Base-by-base conservation (phyloP, 2,329 filamentous ascomycete genomes). In the Thelonectria discophora region DNA sequence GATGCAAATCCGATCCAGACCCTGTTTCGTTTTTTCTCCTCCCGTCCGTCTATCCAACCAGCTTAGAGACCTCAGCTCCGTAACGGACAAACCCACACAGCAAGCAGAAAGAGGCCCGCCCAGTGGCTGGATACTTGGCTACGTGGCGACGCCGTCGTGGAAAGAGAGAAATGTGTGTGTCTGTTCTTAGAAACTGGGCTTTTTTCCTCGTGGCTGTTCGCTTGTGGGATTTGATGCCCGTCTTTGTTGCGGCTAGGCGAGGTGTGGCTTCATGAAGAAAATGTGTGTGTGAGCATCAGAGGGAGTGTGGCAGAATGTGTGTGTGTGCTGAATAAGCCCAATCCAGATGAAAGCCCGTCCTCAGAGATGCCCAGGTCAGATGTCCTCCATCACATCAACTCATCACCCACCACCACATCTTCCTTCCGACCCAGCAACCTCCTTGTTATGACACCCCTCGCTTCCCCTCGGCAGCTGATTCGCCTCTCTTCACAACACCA, bases 391-490 rank as follows among this genome's bases (percentile, higher is more conserved):
- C 6, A 5, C 45, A 47, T 47, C 45, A 47, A n/a, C n/a, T n/a
- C 45, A 47, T 17, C 45, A 30, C 7, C n/a, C 45, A 30, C 7
- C n/a, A 27, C 43, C 27, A 11, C 20, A 2, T 20, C 11, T 8
- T 15, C 34, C 45, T 27, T 30, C 20, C 43, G 11, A 24, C 8
- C 20, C 24, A 27, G 21, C 46, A 24, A 12, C 17, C 30, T 12
- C 2, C 30, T 24, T 27, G 21, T 42, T 39, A 12, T 37, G 24
- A 30, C 51, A 30, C 51, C 27, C 9, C 15, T 32, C 30, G 17
- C 40, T 43, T 37, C 12, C 40, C 20, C 37, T 27, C 48, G n/a
- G 48, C 48, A 27, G 17, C 57, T 60, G 50, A 60, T 55, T 55
- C 43, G 51, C 45, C 37, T n/a, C 30, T 42, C 43, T 21, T 42